Evolutionary conservation across 78 protist species (phyloP), one percentile per base, ranked within the genome.

Genomic region (Dictyostelium brefeldianum): DNA sequence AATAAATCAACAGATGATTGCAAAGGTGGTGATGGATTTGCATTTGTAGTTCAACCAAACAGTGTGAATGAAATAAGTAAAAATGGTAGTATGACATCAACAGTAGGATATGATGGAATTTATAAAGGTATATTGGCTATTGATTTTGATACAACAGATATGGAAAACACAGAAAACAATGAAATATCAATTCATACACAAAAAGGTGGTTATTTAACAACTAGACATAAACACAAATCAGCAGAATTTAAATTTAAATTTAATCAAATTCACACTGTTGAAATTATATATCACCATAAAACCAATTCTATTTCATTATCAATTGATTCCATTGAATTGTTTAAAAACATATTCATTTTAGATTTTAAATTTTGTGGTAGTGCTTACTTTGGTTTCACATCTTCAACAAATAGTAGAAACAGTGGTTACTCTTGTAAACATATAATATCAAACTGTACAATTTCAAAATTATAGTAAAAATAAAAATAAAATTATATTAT

Each of bases 1-100:
- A 4, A 2, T 36, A 36, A 51, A 51, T 1, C 56, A 51, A 8
- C 1, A 4, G 15, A 51, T 51, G 56, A 12, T 14, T 14, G 15
- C 11, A 12, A 8, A 41, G 78, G 78, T 70, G 78, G 53, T 70
- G 78, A 70, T 43, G 78, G 78, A 15, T 20, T 70, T 22, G 78
- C 78, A 43, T 70, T 70, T 15, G 78, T 70, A 22, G 18, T 70
- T 29, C 78, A 70, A 18, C n/a, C 56, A 51, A 51, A 51, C 6
- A n/a, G 12, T 51, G 1, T 18, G 5, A 41, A 41, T 67, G 74
- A 29, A 36, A 36, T 36, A 36, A 36, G 2, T 36, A 36, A 36
- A 3, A 36, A 2, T 36, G 43, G 43, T 36, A 36, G 43, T 36
- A 36, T 3, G 1, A 36, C 43, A 36, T 36, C 43, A 22, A 29